Evolutionary conservation across 2,329 filamentous ascomycete genomes (phyloP).

Genomic region (Venturia asperata): DNA sequence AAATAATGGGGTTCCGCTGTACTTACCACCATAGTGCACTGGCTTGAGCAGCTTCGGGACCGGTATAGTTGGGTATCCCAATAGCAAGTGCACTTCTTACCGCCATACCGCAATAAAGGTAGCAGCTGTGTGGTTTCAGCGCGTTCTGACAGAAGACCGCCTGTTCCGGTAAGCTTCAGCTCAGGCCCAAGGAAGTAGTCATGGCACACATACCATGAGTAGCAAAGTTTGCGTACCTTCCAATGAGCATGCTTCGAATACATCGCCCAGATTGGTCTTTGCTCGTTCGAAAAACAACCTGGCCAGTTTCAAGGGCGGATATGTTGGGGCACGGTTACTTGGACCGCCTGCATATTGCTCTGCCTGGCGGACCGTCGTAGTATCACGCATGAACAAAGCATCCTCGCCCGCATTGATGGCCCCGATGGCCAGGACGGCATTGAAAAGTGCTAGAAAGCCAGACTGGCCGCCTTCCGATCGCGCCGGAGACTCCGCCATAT

Average conservation of each 20-base stretch:
- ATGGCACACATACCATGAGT: slow-evolving; percentile 24
- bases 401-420: slow-evolving; percentile 27
- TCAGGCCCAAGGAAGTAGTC: too few relatives aligned
- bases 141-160: slow-evolving; percentile 23
- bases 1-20: not conserved
- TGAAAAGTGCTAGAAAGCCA: slow-evolving; percentile 26
- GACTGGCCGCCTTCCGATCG: slow-evolving; percentile 6
- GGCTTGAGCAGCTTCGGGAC: slow-evolving; percentile 14
- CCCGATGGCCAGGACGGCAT: slow-evolving; percentile 28
- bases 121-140: slow-evolving; percentile 22
- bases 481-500: not conserved
- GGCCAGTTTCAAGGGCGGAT: slow-evolving; percentile 22
- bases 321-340: slow-evolving; percentile 8
- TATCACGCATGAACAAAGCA: slow-evolving; percentile 17
- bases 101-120: slow-evolving; percentile 22
- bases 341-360: slow-evolving; percentile 15
- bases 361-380: slow-evolving; percentile 6
- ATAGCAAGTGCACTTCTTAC: slow-evolving; percentile 22
- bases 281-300: slow-evolving; percentile 27
- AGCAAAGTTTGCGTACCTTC: slow-evolving; percentile 27
- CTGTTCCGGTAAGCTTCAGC: slow-evolving; percentile 1
- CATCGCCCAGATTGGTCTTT: slow-evolving; percentile 26
- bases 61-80: slow-evolving; percentile 19
- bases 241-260: slow-evolving; percentile 28
- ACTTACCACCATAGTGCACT: slow-evolving; percentile 20